Evolutionary conservation across 176 grass and related monocot genomes (phyloP), one percentile per base, ranked within the genome.

Genomic region (Saccharum spontaneum): DNA sequence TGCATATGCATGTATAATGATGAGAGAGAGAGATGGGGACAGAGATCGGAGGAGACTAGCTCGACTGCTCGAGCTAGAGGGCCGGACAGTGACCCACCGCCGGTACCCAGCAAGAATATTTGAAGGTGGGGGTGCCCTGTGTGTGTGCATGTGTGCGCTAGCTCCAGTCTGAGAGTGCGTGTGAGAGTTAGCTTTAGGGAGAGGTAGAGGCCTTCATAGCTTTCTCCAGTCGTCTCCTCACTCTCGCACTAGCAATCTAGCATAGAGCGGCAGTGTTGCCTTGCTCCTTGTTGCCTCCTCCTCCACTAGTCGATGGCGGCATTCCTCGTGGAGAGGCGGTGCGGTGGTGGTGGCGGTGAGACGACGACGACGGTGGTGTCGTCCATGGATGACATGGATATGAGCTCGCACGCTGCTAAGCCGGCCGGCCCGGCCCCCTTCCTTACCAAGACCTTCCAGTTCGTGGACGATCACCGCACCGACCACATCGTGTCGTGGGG

Each of bases 401-500:
- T 75, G 43, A 26, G 69, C 57, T 89, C 78, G 23, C 81, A 88
- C 3, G 26, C 33, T 2, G 23, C 39, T 62, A 90, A 86, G 73
- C 66, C 80, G 73, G 78, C 87, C 69, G 82, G 87, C 34, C 91
- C 89, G 22, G 92, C 94, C 37, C 94, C 94, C 17, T 97, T 97
- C 88, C 86, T 97, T 75, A 88, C 83, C 46, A 97, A 97, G 92
- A 94, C 89, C 3, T 97, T 94, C 88, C 87, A 97, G 67, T 76
- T 97, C 22, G 90, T 97, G 44, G 94, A 97, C 45, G 92, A 97
- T 41, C 88, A 84, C 63, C 75, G 80, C 88, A 97, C 90, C 11
- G 90, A 97, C 76, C 85, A 90, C 86, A 75, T 94, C 36, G 94
- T 97, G 46, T 94, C 94, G 16, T 97, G 94, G 94, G 94, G 94